Percentiles rank a stretch among this genome's conserved stretches.
These are phyloP conservation scores for Magnusiomyces ingens DNA, from an alignment of 1,139 yeast genomes.

Conservation along the genomic window DNA sequence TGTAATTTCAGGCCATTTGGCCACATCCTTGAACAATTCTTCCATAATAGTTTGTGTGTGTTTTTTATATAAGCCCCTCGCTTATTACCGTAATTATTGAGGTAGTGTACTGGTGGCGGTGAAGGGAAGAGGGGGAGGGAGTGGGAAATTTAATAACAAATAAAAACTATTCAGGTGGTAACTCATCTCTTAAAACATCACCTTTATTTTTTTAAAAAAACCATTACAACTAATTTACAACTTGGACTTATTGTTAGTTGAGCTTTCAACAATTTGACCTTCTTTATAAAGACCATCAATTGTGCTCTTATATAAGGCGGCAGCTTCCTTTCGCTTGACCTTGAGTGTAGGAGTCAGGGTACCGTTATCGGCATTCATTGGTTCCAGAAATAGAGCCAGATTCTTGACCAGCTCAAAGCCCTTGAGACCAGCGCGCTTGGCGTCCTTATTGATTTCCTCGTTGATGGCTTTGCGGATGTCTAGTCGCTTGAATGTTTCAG, in stretches of 20 bases:
- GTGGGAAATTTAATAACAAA: no score
- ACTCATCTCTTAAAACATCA: no score
- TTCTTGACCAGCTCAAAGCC: slow-evolving; percentile 64
- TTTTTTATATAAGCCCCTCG: not conserved
- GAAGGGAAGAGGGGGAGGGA: no score
- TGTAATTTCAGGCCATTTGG: slow-evolving; percentile 24
- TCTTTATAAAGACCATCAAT: slow-evolving; percentile 54
- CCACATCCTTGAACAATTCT: not conserved
- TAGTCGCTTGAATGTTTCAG: slow-evolving; percentile 26
- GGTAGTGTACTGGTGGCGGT: no score
- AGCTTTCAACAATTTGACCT: slow-evolving; percentile 35
- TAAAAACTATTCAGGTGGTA: no score
- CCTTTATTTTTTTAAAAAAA: no score
- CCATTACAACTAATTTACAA: not conserved
- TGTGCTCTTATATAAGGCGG: slow-evolving; percentile 43
- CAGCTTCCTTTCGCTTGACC: slow-evolving; percentile 57
- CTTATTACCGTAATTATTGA: not conserved
- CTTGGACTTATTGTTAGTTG: slow-evolving; percentile 7
- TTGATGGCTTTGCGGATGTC: slow-evolving; percentile 32
- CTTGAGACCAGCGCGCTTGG: slow-evolving; percentile 31
- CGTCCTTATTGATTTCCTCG: slow-evolving; percentile 28
- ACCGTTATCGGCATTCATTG: slow-evolving; percentile 56
- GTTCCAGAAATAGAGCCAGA: slow-evolving; percentile 52
- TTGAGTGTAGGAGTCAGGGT: slow-evolving; percentile 72
- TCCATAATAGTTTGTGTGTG: not conserved